phyloP scores from a whole-genome alignment of 2,329 filamentous ascomycete genomes.

The Diplocarpon mali region DNA sequence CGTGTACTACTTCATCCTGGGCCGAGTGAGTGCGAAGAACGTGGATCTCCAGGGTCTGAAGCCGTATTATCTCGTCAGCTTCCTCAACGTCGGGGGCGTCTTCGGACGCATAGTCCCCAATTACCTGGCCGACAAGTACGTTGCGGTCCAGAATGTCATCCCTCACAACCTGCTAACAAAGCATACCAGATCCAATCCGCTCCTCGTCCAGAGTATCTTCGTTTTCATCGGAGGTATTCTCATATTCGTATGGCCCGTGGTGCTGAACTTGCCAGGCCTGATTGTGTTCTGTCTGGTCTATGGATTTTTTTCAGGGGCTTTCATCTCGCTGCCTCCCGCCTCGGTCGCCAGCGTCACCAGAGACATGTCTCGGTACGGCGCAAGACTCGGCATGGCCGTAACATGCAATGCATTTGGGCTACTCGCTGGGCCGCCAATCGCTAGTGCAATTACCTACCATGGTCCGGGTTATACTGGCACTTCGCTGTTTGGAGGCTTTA shows the following conservation, averaged over 20 bases:
- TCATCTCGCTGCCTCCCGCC: conserved; percentile 31
- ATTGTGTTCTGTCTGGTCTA: conserved; percentile 54
- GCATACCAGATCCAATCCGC: no score
- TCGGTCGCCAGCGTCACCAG: conserved; percentile 10
- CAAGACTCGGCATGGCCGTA: conserved; percentile 35
- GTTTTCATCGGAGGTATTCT: no score
- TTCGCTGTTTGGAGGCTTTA: no score
- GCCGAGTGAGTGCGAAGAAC: conserved; percentile 27
- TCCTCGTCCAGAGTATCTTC: no score
- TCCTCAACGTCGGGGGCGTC: conserved; percentile 29
- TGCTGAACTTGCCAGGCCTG: not conserved
- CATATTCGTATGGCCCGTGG: no score
- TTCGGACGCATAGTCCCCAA: conserved; percentile 45
- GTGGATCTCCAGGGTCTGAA: conserved; percentile 42
- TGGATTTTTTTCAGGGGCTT: conserved; percentile 57
- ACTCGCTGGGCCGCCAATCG: conserved; percentile 19
- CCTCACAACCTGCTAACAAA: no score
- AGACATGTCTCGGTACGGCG: conserved; percentile 40
- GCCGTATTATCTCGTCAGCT: conserved; percentile 7
- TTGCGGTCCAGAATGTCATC: not conserved
- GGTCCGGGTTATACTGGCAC: no score
- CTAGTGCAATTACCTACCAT: no score
- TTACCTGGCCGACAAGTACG: conserved; percentile 36
- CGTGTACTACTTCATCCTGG: no score
- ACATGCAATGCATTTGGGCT: conserved; percentile 37